These are phyloP conservation scores for Cephaloascus albidus DNA, from an alignment of 805 yeast species.

Conservation along the genomic window DNA sequence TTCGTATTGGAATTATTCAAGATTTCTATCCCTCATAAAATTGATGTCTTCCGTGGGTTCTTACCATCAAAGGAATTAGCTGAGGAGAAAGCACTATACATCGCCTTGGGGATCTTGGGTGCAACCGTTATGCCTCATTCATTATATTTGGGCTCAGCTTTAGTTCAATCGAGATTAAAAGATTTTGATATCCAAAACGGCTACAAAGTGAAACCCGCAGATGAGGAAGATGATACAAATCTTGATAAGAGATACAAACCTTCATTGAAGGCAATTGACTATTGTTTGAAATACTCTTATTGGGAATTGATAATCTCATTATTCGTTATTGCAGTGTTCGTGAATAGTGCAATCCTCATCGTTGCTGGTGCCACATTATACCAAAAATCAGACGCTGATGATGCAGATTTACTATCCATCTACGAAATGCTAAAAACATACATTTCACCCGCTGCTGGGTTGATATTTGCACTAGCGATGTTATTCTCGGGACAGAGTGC, in stretches of 20 bases:
- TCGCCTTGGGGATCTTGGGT: constrained; percentile 36
- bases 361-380: constrained; percentile 32
- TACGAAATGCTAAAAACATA: constrained; percentile 33
- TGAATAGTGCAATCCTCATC: constrained; percentile 33
- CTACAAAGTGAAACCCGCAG: constrained; percentile 4
- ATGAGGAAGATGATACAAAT: constrained; percentile 3
- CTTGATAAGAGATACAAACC: constrained; percentile 26
- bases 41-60: constrained; percentile 54
- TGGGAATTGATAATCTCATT: constrained; percentile 28
- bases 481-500: constrained; percentile 37
- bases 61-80: constrained; percentile 54
- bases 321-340: constrained; percentile 32
- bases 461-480: constrained; percentile 35
- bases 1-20: constrained; percentile 61
- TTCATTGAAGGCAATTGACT: constrained; percentile 28
- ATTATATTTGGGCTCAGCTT: constrained; percentile 31
- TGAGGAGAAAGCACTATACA: constrained; percentile 36
- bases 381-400: constrained; percentile 34
- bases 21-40: constrained; percentile 43
- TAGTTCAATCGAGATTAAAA: constrained; percentile 32
- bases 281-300: constrained; percentile 29
- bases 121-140: constrained; percentile 41
- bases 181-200: constrained; percentile 29
- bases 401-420: constrained; percentile 34
- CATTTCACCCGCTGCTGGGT: constrained; percentile 34